These are phyloP conservation scores for Pseudonectria foliicola DNA, from an alignment of 2,329 filamentous ascomycete species.

Conservation along the genomic window DNA sequence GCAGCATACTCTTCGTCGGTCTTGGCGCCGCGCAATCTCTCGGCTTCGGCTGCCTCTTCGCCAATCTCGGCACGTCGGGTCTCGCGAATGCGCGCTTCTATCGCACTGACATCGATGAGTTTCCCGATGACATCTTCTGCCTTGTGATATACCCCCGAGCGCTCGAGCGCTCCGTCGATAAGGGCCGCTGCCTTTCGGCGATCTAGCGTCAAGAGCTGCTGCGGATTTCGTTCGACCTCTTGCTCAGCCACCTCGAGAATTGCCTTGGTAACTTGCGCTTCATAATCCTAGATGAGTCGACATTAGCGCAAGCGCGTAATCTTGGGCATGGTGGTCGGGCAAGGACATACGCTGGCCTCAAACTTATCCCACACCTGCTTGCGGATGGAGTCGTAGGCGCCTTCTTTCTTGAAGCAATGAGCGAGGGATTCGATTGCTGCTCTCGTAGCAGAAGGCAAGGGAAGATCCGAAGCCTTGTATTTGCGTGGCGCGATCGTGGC, in stretches of 20 bases:
- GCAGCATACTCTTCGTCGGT: conserved; percentile 67
- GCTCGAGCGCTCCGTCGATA: conserved; percentile 70
- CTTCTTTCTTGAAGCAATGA: conserved; percentile 82
- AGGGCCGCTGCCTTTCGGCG: conserved; percentile 67
- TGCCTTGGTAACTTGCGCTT: conserved; percentile 57
- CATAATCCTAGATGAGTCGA: conserved; percentile 53
- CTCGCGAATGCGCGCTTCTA: conserved; percentile 63
- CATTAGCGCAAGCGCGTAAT: background rate
- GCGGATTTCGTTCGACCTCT: conserved; percentile 69
- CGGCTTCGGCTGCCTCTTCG: conserved; percentile 58
- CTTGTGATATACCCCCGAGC: conserved; percentile 67
- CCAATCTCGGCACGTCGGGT: conserved; percentile 63
- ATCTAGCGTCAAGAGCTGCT: conserved; percentile 64
- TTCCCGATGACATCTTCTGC: conserved; percentile 60
- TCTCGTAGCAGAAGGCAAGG: conserved; percentile 64
- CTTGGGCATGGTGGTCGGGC: background rate
- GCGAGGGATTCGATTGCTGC: conserved; percentile 67
- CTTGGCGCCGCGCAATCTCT: conserved; percentile 59
- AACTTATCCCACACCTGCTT: conserved; percentile 73
- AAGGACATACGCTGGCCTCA: conserved; percentile 53
- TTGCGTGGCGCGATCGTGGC: conserved; percentile 31
- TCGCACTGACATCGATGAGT: conserved; percentile 60
- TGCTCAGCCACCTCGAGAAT: conserved; percentile 64
- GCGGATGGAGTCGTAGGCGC: conserved; percentile 70
- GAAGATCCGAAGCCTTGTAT: conserved; percentile 68